phyloP scores from a whole-genome alignment of 2,329 filamentous ascomycete species.

The Drechslerella dactyloides region DNA sequence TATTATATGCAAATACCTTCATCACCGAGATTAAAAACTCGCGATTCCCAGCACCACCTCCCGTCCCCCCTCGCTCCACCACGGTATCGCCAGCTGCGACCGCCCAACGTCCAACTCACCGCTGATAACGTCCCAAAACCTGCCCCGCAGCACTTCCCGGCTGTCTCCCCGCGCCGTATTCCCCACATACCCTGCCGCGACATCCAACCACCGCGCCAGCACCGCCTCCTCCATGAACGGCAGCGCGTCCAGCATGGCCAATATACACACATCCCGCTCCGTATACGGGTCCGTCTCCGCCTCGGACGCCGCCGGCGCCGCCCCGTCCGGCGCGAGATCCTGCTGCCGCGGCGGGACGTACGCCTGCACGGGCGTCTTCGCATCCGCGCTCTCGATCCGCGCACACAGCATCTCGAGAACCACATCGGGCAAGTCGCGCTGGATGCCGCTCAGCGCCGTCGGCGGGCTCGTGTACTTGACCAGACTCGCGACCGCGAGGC shows the following conservation, averaged over 20 bases:
- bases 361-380: slow-evolving; percentile 58
- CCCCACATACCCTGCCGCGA: slow-evolving; percentile 70
- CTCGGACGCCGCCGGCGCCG: slow-evolving; percentile 55
- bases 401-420: slow-evolving; percentile 78
- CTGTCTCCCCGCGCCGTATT: slow-evolving; percentile 66
- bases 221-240: slow-evolving; percentile 73
- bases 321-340: slow-evolving; percentile 52
- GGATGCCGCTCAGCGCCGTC: slow-evolving; percentile 72
- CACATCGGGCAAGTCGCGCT: slow-evolving; percentile 79
- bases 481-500: slow-evolving; percentile 83
- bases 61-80: slow-evolving; percentile 73
- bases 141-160: slow-evolving; percentile 67
- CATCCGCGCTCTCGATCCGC: slow-evolving; percentile 60
- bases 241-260: slow-evolving; percentile 80
- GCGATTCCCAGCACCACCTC: slow-evolving; percentile 52
- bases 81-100: slow-evolving; percentile 76
- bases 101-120: slow-evolving; percentile 90
- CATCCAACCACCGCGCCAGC: slow-evolving; percentile 80
- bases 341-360: slow-evolving; percentile 56
- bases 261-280: slow-evolving; percentile 76
- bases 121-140: slow-evolving; percentile 79
- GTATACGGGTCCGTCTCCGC: slow-evolving; percentile 60
- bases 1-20: too few relatives aligned
- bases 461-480: slow-evolving; percentile 82
- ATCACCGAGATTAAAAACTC: not conserved